Evolutionary conservation across 129 eudicot species (phyloP).

Genomic region (Pulicaria dysenterica): DNA sequence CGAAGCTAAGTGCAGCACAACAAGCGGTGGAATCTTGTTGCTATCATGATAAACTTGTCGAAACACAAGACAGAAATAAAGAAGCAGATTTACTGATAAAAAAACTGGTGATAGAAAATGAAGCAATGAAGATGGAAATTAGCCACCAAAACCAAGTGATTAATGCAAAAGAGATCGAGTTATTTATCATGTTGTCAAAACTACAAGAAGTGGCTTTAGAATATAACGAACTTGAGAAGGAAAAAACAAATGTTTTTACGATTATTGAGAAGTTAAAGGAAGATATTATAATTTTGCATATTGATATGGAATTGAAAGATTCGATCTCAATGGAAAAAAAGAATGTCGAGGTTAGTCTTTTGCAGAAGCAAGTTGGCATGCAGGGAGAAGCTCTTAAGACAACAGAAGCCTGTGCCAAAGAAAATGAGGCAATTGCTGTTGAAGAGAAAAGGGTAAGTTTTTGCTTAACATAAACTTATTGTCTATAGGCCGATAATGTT

Average conservation of each 20-base stretch:
- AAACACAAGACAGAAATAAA: constrained; percentile 55
- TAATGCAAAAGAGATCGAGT: constrained; percentile 3
- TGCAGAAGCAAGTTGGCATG: not conserved
- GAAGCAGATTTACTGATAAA: constrained; percentile 71
- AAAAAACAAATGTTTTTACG: not conserved
- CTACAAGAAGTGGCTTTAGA: constrained; percentile 14
- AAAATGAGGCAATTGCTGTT: no score
- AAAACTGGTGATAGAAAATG: constrained; percentile 65
- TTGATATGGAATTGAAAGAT: constrained; percentile 6
- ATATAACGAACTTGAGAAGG: constrained; percentile 12
- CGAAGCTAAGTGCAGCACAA: constrained; percentile 53
- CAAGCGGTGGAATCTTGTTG: constrained; percentile 71
- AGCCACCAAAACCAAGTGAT: not conserved
- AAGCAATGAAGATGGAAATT: constrained; percentile 56
- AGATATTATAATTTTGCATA: not conserved
- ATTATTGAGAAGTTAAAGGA: constrained; percentile 3
- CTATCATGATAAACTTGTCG: constrained; percentile 61
- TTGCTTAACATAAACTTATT: no score
- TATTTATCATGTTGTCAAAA: constrained; percentile 2
- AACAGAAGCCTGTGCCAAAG: no score
- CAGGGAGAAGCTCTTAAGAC: no score
- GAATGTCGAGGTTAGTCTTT: not conserved
- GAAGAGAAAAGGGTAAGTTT: no score
- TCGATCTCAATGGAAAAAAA: not conserved
- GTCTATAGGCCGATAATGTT: no score